These are phyloP conservation scores for Chlamydomonas asymmetrica DNA, from an alignment of 139 green algal species.

Conservation along the genomic window DNA sequence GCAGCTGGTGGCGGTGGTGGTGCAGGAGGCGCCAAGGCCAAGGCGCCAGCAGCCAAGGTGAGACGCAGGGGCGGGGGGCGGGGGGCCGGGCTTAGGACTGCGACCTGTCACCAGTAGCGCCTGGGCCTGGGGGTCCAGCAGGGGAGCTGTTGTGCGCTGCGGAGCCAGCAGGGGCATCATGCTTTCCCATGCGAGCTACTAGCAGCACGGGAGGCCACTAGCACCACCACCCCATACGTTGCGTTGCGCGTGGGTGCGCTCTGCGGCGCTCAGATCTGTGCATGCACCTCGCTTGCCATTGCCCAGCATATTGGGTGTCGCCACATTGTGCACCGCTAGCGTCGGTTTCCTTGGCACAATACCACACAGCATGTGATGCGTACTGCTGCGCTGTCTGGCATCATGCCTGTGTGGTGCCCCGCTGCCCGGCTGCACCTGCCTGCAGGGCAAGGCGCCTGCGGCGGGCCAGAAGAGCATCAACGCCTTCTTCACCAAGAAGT, in stretches of 20 bases:
- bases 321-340: background rate
- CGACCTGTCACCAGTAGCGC: no score
- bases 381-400: no score
- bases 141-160: background rate
- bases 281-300: no score
- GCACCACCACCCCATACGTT: no score
- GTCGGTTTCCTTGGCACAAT: background rate
- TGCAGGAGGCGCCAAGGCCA: background rate
- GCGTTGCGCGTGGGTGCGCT: no score
- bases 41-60: background rate
- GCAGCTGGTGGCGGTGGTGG: background rate
- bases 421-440: no score
- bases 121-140: no score
- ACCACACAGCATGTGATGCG: background rate
- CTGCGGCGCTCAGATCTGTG: no score
- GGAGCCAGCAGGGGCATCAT: background rate
- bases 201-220: background rate
- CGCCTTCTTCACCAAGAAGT: slow-evolving; percentile 28
- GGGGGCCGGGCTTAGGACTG: no score
- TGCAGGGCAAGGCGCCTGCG: slow-evolving; percentile 21
- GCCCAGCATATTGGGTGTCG: no score
- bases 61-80: background rate
- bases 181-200: background rate
- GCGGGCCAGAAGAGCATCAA: slow-evolving; percentile 23
- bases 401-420: no score